A percentile compares a stretch with the other conserved stretches of the same genome.
phyloP scores from a whole-genome alignment of 1,139 yeast species.

The Pichia sp. region DNA sequence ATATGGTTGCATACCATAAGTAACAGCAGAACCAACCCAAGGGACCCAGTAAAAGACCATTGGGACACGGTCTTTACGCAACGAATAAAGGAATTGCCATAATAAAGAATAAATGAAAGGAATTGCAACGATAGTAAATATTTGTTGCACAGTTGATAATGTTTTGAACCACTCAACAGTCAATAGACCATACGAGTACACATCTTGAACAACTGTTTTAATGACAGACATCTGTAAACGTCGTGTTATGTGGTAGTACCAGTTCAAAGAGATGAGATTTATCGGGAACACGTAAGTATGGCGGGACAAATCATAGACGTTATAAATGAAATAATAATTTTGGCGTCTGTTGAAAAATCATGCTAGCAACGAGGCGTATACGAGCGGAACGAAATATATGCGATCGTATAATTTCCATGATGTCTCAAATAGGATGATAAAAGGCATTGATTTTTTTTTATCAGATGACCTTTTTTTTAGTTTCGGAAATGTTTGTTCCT shows the following conservation, averaged over 20 bases:
- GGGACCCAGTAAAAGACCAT: slow-evolving; percentile 90
- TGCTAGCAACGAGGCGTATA: not conserved
- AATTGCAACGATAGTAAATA: slow-evolving; percentile 34
- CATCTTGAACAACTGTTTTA: slow-evolving; percentile 18
- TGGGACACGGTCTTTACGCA: slow-evolving; percentile 78
- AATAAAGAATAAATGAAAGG: slow-evolving; percentile 55
- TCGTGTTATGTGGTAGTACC: not conserved
- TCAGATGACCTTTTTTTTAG: not conserved
- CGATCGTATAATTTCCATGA: not conserved
- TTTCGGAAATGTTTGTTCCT: not conserved
- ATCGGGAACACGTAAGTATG: not conserved
- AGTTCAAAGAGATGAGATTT: not conserved
- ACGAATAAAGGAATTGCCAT: slow-evolving; percentile 64
- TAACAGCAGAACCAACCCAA: slow-evolving; percentile 87
- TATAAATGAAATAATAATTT: not conserved
- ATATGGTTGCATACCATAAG: slow-evolving; percentile 89
- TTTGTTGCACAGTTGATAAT: slow-evolving; percentile 27
- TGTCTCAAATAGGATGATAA: not conserved
- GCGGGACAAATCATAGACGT: not conserved
- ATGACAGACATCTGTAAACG: slow-evolving; percentile 21
- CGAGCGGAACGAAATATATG: not conserved
- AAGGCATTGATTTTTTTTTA: not conserved
- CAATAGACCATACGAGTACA: slow-evolving; percentile 6
- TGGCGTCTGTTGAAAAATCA: not conserved
- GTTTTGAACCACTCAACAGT: slow-evolving; percentile 11